phyloP scores from a whole-genome alignment of 1,284 basidiomycete genomes.

The Cystobasidiaceae sp. region DNA sequence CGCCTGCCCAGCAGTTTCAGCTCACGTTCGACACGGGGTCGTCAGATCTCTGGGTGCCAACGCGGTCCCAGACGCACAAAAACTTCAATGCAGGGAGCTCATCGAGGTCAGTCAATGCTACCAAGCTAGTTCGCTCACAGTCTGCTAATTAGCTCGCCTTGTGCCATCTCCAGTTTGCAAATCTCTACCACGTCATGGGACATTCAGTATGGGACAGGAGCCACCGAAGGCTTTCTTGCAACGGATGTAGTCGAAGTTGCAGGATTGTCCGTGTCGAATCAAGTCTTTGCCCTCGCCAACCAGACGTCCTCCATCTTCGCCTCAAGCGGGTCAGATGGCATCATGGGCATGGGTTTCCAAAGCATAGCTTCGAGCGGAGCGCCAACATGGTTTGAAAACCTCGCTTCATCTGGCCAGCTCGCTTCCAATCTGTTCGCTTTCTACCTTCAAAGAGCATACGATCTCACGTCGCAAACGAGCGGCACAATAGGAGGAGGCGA shows the following conservation, averaged over 20 bases:
- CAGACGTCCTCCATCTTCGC: slow-evolving; percentile 39
- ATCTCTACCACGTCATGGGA: slow-evolving; percentile 8
- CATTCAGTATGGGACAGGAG: slow-evolving; percentile 30
- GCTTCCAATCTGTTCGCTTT: slow-evolving; percentile 54
- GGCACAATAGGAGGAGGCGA: slow-evolving; percentile 50
- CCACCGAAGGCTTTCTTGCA: slow-evolving; percentile 18
- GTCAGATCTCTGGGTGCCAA: slow-evolving; percentile 44
- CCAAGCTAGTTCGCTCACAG: not conserved
- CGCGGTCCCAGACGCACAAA: slow-evolving; percentile 36
- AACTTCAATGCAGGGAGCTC: slow-evolving; percentile 39
- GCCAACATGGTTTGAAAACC: slow-evolving; percentile 35
- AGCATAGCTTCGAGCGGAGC: slow-evolving; percentile 36
- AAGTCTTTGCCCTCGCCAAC: slow-evolving; percentile 47
- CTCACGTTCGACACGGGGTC: slow-evolving; percentile 42
- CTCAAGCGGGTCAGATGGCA: slow-evolving; percentile 40
- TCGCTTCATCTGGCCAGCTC: slow-evolving; percentile 36
- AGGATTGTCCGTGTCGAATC: slow-evolving; percentile 44
- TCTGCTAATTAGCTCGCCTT: not conserved
- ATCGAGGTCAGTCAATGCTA: slow-evolving; percentile 32
- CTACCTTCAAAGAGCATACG: slow-evolving; percentile 49
- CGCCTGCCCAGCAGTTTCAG: slow-evolving; percentile 34
- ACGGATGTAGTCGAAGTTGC: slow-evolving; percentile 40
- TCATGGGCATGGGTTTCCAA: slow-evolving; percentile 47
- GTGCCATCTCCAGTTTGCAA: too few species aligned
- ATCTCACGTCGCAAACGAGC: slow-evolving; percentile 14